These are phyloP conservation scores for Colletotrichum orchidophilum DNA, from an alignment of 2,329 filamentous ascomycete species.

Conservation along the genomic window DNA sequence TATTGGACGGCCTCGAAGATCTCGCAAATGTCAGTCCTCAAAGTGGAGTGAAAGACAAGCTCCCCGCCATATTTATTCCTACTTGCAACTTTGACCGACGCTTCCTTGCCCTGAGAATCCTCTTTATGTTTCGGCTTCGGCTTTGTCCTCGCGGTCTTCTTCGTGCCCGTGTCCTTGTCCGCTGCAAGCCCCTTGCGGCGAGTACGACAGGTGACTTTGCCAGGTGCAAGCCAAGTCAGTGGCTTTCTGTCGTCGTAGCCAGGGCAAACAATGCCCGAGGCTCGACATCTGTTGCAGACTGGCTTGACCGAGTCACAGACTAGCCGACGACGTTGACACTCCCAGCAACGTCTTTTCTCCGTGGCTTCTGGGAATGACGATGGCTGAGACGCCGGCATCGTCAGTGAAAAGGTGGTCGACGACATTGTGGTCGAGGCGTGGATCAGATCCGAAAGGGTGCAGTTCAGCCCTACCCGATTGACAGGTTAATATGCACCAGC, in stretches of 20 bases:
- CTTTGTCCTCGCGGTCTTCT: not conserved
- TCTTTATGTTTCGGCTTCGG: not conserved
- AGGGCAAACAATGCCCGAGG: constrained; percentile 46
- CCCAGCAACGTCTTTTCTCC: constrained; percentile 48
- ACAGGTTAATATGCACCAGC: not conserved
- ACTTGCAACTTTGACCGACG: not conserved
- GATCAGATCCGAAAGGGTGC: not conserved
- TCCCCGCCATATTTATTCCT: not conserved
- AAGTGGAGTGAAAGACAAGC: not conserved
- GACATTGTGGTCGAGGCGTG: not conserved
- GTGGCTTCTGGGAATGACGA: not conserved
- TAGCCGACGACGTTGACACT: constrained; percentile 50
- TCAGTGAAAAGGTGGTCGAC: not conserved
- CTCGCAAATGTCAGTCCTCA: constrained; percentile 30
- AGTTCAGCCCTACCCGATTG: not conserved
- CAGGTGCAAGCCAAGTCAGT: constrained; percentile 50
- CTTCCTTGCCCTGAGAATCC: not conserved
- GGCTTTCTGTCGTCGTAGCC: constrained; percentile 50
- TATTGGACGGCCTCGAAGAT: constrained; percentile 30
- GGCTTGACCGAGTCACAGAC: constrained; percentile 50
- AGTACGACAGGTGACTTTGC: constrained; percentile 44
- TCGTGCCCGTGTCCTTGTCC: not conserved
- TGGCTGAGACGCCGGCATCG: not conserved
- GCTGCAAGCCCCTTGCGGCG: constrained; percentile 20
- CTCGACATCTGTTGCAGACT: constrained; percentile 47